Percentiles rank a stretch among this genome's conserved stretches.
These are phyloP conservation scores for Calocybe indica DNA, from an alignment of 768 basidiomycete genomes.

Conservation along the genomic window DNA sequence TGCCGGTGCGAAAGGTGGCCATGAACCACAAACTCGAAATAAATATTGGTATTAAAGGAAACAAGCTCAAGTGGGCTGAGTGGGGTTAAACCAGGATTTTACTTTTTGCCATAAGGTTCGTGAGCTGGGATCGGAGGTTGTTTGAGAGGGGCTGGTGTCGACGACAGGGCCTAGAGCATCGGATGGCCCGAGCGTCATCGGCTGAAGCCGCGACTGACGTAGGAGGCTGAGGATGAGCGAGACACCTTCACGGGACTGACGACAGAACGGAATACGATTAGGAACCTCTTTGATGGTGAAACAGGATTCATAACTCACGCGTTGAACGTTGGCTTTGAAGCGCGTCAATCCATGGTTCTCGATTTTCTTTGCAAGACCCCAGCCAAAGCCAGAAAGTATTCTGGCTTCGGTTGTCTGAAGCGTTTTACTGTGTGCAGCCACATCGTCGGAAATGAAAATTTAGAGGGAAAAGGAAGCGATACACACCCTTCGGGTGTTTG, in stretches of 20 bases:
- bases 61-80: slow-evolving; percentile 13
- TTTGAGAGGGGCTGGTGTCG: slow-evolving; percentile 3
- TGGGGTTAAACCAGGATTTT: slow-evolving; percentile 35
- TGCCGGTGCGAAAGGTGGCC: too few relatives aligned
- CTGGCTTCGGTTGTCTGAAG: slow-evolving; percentile 82
- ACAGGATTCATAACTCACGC: slow-evolving; percentile 38
- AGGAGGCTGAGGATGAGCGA: slow-evolving; percentile 73
- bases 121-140: slow-evolving; percentile 4
- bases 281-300: background rate
- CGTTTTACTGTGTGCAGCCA: slow-evolving; percentile 50
- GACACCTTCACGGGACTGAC: slow-evolving; percentile 82
- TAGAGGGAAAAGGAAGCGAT: background rate
- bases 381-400: slow-evolving; percentile 85
- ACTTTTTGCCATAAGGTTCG: slow-evolving; percentile 30
- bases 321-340: slow-evolving; percentile 85
- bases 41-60: background rate
- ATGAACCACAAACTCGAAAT: too few relatives aligned
- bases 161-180: slow-evolving; percentile 13
- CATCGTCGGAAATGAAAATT: background rate
- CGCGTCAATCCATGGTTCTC: slow-evolving; percentile 80
- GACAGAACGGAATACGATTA: slow-evolving; percentile 6
- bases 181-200: slow-evolving; percentile 41
- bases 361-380: slow-evolving; percentile 82
- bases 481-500: slow-evolving; percentile 68
- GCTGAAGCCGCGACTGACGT: slow-evolving; percentile 69